Evolutionary conservation across 208 protist genomes (phyloP).

Genomic region (Acanthamoeba sp.): DNA sequence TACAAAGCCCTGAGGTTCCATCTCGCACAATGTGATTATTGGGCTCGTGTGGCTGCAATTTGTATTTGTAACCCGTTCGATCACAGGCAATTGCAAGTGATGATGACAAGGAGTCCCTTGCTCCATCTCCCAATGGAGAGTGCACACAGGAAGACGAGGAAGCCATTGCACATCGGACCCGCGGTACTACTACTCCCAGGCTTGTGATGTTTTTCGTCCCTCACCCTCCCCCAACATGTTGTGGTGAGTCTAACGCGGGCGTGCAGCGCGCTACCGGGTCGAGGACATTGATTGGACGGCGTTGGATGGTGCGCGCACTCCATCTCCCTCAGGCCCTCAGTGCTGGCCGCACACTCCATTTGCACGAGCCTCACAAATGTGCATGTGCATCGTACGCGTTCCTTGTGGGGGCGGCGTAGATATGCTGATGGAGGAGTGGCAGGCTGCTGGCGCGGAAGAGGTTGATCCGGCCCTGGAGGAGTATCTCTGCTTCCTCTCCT

Average conservation of each 20-base stretch:
- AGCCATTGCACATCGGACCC: not conserved
- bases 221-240: not conserved
- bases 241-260: no score
- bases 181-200: not conserved
- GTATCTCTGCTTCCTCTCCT: not conserved
- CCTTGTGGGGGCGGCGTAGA: not conserved
- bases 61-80: no score
- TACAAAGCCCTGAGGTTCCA: not conserved
- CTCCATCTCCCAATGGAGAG: not conserved
- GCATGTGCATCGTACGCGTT: not conserved
- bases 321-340: not conserved
- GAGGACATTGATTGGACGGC: not conserved
- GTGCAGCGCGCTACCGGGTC: not conserved
- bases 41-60: no score
- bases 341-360: not conserved
- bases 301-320: not conserved
- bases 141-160: not conserved
- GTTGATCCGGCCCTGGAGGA: not conserved
- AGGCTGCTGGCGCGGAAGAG: not conserved
- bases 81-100: no score
- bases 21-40: no score
- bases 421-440: not conserved
- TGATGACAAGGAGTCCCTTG: no score
- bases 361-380: no score
- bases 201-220: not conserved